Conservation (phyloP, 2,329 filamentous ascomycete species). For the Botrytis pseudocinerea region DNA sequence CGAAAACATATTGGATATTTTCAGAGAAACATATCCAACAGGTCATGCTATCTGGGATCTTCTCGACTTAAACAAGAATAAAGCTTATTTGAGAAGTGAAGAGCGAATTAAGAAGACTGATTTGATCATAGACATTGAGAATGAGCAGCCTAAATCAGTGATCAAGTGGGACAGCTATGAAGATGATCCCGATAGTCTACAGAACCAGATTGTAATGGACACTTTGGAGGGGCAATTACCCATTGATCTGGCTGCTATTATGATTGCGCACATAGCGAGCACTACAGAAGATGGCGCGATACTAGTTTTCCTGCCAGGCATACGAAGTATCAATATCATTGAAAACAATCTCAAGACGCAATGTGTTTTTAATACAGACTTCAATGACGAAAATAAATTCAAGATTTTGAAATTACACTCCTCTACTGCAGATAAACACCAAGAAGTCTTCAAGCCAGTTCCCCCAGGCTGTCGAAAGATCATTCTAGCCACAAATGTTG, state of each 20-base stretch:
- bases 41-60: neutral
- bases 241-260: constrained; percentile 73
- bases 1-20: constrained; percentile 76
- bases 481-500: constrained; percentile 92
- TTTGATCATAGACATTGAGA: neutral
- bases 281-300: constrained; percentile 81
- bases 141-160: neutral
- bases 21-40: neutral
- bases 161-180: constrained; percentile 9
- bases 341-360: constrained; percentile 70
- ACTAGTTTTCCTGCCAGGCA: constrained; percentile 87
- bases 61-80: neutral
- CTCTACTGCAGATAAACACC: constrained; percentile 80
- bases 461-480: constrained; percentile 82
- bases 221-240: constrained; percentile 63
- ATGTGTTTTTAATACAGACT: constrained; percentile 61
- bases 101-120: neutral
- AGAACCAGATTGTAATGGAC: constrained; percentile 35
- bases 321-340: constrained; percentile 81
- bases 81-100: constrained; percentile 3
- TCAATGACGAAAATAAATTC: constrained; percentile 70
- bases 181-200: constrained; percentile 7
- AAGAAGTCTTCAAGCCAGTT: constrained; percentile 76
- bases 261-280: constrained; percentile 79
- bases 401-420: constrained; percentile 88